Evolutionary conservation across 768 basidiomycete genomes (phyloP), one percentile per base, ranked within the genome.

Genomic region (Lepiota brunneoincarnata): DNA sequence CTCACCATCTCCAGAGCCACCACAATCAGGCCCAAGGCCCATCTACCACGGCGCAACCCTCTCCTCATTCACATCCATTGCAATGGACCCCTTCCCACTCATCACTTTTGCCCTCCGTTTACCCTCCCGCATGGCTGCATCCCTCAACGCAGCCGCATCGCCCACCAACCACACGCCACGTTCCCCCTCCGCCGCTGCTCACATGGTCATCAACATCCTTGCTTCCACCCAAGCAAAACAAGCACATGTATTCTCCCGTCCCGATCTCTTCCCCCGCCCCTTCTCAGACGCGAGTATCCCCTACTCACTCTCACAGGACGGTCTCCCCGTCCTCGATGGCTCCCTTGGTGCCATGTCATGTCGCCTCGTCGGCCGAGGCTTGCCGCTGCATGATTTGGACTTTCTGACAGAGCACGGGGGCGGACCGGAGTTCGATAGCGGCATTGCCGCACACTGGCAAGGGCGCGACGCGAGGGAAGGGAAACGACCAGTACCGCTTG

Each of bases 11-110:
- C 42, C 48, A 11, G 35, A 41, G 24, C 14, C 39, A 4, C 36
- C 47, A 42, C n/a, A 45, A 4, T 38, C 48, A 47, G 43, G 44
- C 18, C 35, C 37, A 34, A 49, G 40, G 18, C 37, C 53, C 18
- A 48, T n/a, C 38, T 15, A 80, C 63, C 94, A 97, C 68, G 94
- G 95, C 59, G 93, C 93, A 18, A 98, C 95, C 1, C 77, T 98
- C 28, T 95, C 95, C 7, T 96, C 93, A 0, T 93, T 98, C 66
- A 84, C 92, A 18, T 93, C 93, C 24, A 84, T 98, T 63, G 84
- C 95, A 2, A 83, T 98, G 77, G 83, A 93, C 59, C 95, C 95
- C 1, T 74, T 84, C 59, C 93, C 94, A 0, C 80, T 97, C 53
- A 81, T 98, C 63, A 81, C 92, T 0, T 98, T 98, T 67, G 87